Percentiles rank a stretch among this genome's conserved stretches.
Conservation (phyloP, 1,284 basidiomycete genomes). For the Ganoderma lingzhi region DNA sequence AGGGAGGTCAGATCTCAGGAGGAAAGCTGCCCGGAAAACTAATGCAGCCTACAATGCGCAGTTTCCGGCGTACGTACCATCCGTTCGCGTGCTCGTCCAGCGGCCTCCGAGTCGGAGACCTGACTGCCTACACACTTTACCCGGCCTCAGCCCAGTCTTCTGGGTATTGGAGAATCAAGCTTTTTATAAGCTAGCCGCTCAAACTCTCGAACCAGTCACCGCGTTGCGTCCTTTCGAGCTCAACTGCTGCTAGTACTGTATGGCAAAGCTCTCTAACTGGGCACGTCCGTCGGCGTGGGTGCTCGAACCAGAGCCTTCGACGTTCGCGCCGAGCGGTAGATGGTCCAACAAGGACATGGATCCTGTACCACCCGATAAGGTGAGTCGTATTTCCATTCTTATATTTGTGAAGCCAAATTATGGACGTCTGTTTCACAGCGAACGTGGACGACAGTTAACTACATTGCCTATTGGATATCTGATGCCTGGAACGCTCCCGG, state of each 20-base stretch:
- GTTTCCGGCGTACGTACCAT: background rate
- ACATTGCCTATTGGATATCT: constrained; percentile 71
- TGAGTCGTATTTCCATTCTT: constrained; percentile 15
- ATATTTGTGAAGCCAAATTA: no score
- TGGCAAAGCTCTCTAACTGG: background rate
- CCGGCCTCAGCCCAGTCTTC: background rate
- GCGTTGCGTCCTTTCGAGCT: background rate
- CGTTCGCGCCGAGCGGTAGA: constrained; percentile 56
- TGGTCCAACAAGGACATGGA: constrained; percentile 84
- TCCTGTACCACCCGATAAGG: constrained; percentile 60
- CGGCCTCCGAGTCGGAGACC: background rate
- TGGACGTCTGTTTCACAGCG: constrained; percentile 35
- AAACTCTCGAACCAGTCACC: background rate
- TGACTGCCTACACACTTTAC: background rate
- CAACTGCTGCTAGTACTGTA: background rate
- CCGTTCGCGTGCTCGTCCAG: background rate
- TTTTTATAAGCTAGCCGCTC: background rate
- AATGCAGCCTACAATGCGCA: background rate
- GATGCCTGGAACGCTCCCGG: constrained; percentile 61
- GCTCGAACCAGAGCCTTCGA: constrained; percentile 55
- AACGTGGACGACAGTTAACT: constrained; percentile 72
- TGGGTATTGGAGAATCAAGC: background rate
- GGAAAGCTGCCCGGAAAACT: background rate
- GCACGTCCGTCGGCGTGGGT: constrained; percentile 47
- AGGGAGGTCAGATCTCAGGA: background rate